Evolutionary conservation across 371 early-diverging fungal genomes (phyloP), one percentile per base, ranked within the genome.

Genomic region (Circinella minor): DNA sequence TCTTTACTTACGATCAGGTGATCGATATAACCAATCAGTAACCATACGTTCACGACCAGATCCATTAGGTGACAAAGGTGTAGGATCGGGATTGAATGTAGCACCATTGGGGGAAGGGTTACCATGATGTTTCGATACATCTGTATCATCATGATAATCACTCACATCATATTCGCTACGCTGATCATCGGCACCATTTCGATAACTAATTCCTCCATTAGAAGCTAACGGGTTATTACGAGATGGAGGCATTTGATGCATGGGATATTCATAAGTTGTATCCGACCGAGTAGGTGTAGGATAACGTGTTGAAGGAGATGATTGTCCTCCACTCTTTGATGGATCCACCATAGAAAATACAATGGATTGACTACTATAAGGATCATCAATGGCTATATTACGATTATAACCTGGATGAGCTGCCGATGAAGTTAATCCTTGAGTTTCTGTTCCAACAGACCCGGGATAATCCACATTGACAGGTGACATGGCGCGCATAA

Each of bases 401-500:
- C 74, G 74, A 4, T 20, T 36, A n/a, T 63, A 48, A 11, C 27
- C 55, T 36, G 67, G 55, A 7, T 55, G 43, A 34, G 67, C 73
- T 15, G 71, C 65, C 4, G 75, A 62, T 15, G 72, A 55, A 2
- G 77, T 72, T 10, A 78, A 47, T 7, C 77, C 77, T 3, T 71
- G 61, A 8, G 73, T 72, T 20, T 77, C 76, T 2, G 69, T 75
- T 0, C 69, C 48, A 9, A 72, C 36, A 14, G 74, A 66, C 10
- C 71, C 61, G 48, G 75, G 77, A 67, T 77, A 74, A 65, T 75
- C 73, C 18, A 79, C 76, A 39, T 75, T 67, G 7, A 79, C 66
- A 6, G 82, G 82, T 13, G 79, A 72, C 79, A 81, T 79, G 68
- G 74, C 67, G 11, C 82, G 79, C 76, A 81, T 74, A 47, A 75